phyloP scores from a whole-genome alignment of 2,329 filamentous ascomycete species.

The Colletotrichum australisinense region DNA sequence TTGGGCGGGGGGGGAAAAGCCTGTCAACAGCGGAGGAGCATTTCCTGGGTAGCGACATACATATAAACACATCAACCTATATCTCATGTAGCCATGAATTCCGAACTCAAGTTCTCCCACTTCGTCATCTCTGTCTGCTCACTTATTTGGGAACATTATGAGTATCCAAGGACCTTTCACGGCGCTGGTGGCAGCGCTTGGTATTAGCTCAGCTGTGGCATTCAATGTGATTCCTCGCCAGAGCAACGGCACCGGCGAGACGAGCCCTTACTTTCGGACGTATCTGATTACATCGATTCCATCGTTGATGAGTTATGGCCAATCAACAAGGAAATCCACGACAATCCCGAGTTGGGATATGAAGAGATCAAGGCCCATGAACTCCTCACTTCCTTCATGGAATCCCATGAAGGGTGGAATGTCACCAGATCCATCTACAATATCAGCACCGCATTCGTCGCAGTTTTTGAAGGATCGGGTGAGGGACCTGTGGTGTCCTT shows the following conservation, averaged over 20 bases:
- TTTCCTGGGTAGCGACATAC: no score
- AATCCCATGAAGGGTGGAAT: constrained; percentile 48
- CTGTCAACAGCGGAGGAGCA: no score
- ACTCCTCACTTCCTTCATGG: constrained; percentile 51
- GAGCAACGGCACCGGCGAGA: constrained; percentile 1
- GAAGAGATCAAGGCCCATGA: constrained; percentile 56
- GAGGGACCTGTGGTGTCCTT: constrained; percentile 54
- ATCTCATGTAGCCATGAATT: not conserved
- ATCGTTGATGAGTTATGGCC: constrained; percentile 43
- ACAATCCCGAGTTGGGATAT: constrained; percentile 56
- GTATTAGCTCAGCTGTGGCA: not conserved
- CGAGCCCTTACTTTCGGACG: constrained; percentile 18
- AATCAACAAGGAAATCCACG: constrained; percentile 55
- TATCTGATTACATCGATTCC: constrained; percentile 37
- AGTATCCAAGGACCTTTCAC: not conserved
- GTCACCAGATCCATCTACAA: constrained; percentile 53
- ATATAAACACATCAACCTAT: not conserved
- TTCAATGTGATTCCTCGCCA: constrained; percentile 14
- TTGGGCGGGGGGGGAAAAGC: not conserved
- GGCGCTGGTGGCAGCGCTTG: constrained; percentile 5
- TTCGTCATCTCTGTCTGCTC: not conserved
- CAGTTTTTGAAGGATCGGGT: constrained; percentile 50
- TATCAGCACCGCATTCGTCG: constrained; percentile 57
- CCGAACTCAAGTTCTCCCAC: not conserved
- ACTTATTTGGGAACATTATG: not conserved